phyloP scores from a whole-genome alignment of 2,329 filamentous ascomycete species.

The Hypoxylon sp. region DNA sequence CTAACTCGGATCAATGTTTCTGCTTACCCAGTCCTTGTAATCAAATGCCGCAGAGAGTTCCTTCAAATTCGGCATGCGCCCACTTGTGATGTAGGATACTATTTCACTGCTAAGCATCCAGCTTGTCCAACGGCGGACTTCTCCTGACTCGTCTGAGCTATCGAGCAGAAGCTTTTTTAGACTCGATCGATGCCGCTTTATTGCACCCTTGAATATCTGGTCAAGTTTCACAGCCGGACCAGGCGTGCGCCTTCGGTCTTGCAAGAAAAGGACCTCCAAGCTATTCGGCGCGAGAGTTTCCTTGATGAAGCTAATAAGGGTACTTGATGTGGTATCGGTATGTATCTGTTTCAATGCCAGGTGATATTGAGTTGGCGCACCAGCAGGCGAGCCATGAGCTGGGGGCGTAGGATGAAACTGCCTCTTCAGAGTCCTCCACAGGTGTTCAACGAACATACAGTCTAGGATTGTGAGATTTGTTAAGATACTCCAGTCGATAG shows the following conservation, averaged over 20 bases:
- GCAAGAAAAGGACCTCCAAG: slow-evolving; percentile 83
- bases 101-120: slow-evolving; percentile 82
- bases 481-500: slow-evolving; percentile 81
- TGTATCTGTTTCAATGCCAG: slow-evolving; percentile 81
- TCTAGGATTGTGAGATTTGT: slow-evolving; percentile 81
- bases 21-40: slow-evolving; percentile 82
- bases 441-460: slow-evolving; percentile 78
- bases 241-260: slow-evolving; percentile 71
- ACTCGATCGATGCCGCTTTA: slow-evolving; percentile 79
- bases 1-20: slow-evolving; percentile 20
- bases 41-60: slow-evolving; percentile 82
- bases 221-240: slow-evolving; percentile 73
- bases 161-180: slow-evolving; percentile 82
- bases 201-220: slow-evolving; percentile 77
- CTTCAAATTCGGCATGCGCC: slow-evolving; percentile 78
- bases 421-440: slow-evolving; percentile 80
- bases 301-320: slow-evolving; percentile 81
- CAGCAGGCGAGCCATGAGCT: slow-evolving; percentile 52
- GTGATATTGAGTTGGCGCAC: slow-evolving; percentile 66
- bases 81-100: slow-evolving; percentile 80
- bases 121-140: slow-evolving; percentile 70
- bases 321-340: slow-evolving; percentile 78
- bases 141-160: slow-evolving; percentile 70
- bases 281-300: slow-evolving; percentile 84
- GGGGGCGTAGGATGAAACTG: slow-evolving; percentile 67